Conservation (phyloP, 805 yeast species). For the Wickerhamiella sorbophila region DNA sequence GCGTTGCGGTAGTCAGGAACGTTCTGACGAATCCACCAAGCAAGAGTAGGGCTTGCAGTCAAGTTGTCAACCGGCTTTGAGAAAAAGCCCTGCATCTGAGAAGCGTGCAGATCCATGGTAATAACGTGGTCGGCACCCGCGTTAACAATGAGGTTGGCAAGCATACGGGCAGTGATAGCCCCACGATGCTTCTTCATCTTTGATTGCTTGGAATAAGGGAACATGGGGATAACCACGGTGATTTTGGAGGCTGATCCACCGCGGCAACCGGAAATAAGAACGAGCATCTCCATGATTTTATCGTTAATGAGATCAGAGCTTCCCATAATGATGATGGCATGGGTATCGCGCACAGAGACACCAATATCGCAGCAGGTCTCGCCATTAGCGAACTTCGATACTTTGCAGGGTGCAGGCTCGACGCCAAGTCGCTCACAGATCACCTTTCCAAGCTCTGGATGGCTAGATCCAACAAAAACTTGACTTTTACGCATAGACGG, state of each 20-base stretch:
- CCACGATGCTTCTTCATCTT: slow-evolving; percentile 99
- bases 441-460: slow-evolving; percentile 81
- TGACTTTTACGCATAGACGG: slow-evolving; percentile 82
- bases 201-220: slow-evolving; percentile 92
- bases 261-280: slow-evolving; percentile 85
- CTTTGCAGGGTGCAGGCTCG: slow-evolving; percentile 82
- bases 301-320: slow-evolving; percentile 83
- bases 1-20: slow-evolving; percentile 74
- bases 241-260: slow-evolving; percentile 98
- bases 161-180: slow-evolving; percentile 94
- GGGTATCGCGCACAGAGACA: slow-evolving; percentile 90
- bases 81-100: slow-evolving; percentile 99
- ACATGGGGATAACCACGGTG: slow-evolving; percentile 94
- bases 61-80: slow-evolving; percentile 93
- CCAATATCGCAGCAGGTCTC: slow-evolving; percentile 96
- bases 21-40: slow-evolving; percentile 88
- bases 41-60: slow-evolving; percentile 92
- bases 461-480: slow-evolving; percentile 92
- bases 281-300: slow-evolving; percentile 89
- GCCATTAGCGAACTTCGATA: slow-evolving; percentile 90
- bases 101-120: slow-evolving; percentile 90
- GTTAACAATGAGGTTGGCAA: slow-evolving; percentile 87
- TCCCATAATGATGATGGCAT: slow-evolving; percentile 83
- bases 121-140: slow-evolving; percentile 99
- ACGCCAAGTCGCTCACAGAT: slow-evolving; percentile 88